phyloP scores from a whole-genome alignment of 2,329 filamentous ascomycete species.

The Fusarium stilboides region DNA sequence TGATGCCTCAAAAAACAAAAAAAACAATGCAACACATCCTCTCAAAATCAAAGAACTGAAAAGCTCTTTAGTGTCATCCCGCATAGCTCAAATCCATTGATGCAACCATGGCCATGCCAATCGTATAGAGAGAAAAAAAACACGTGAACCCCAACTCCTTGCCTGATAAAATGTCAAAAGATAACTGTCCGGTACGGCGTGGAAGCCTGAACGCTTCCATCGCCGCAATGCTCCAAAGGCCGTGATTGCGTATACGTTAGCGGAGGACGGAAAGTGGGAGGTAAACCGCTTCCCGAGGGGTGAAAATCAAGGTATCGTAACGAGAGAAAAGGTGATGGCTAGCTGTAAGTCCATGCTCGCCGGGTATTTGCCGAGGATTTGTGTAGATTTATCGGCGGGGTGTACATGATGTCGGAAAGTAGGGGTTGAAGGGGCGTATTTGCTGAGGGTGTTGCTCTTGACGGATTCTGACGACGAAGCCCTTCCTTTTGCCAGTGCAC shows the following conservation, averaged over 20 bases:
- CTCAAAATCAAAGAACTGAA: constrained; percentile 30
- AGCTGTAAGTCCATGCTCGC: constrained; percentile 18
- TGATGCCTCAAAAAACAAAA: constrained; percentile 22
- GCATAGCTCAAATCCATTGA: constrained; percentile 37
- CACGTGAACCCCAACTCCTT: constrained; percentile 41
- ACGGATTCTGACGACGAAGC: constrained; percentile 27
- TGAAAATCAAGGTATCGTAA: constrained; percentile 30
- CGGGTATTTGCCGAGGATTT: constrained; percentile 12
- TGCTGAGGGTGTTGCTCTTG: constrained; percentile 28
- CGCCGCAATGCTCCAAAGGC: constrained; percentile 42
- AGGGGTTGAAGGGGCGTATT: constrained; percentile 14
- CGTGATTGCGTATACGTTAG: constrained; percentile 39
- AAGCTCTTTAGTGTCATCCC: constrained; percentile 33
- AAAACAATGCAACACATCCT: constrained; percentile 35
- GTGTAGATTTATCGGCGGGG: constrained; percentile 21
- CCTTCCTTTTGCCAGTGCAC: constrained; percentile 27
- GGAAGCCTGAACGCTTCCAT: constrained; percentile 22
- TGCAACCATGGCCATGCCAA: constrained; percentile 42
- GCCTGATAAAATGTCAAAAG: constrained; percentile 41
- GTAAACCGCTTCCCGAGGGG: constrained; percentile 26
- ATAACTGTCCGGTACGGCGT: constrained; percentile 35
- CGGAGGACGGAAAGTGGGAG: constrained; percentile 17
- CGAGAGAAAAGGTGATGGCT: constrained; percentile 8
- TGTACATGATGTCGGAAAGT: constrained; percentile 36
- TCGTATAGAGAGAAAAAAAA: constrained; percentile 36